These are phyloP conservation scores for Paracoccidioides lutzii DNA, from an alignment of 2,329 filamentous ascomycete species.

Conservation along the genomic window DNA sequence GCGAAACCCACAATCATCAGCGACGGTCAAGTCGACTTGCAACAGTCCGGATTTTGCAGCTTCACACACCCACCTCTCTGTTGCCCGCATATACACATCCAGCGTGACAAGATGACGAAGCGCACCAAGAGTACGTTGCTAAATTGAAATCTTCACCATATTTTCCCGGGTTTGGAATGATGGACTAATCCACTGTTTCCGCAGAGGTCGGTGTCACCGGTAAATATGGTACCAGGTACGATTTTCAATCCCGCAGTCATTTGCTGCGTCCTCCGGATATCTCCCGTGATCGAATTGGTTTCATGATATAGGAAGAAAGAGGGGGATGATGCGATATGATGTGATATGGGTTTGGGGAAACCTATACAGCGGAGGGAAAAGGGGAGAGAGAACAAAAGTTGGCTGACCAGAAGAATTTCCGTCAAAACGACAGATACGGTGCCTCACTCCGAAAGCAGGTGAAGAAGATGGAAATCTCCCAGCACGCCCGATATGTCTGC, in stretches of 20 bases:
- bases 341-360: conserved; percentile 3
- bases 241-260: conserved; percentile 11
- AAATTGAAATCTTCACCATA: conserved; percentile 4
- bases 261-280: neutral
- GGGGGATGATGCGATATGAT: conserved; percentile 3
- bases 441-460: conserved; percentile 98
- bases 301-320: conserved; percentile 6
- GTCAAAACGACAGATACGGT: conserved; percentile 60
- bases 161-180: conserved; percentile 1
- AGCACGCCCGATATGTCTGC: conserved; percentile 95
- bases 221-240: conserved; percentile 95
- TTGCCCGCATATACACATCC: conserved; percentile 9
- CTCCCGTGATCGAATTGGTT: neutral
- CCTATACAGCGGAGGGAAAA: neutral
- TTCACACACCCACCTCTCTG: conserved; percentile 9
- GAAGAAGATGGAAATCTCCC: conserved; percentile 99
- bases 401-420: conserved; percentile 17
- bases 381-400: neutral
- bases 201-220: conserved; percentile 90
- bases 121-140: conserved; percentile 61
- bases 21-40: neutral
- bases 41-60: conserved; percentile 4
- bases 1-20: conserved; percentile 12
- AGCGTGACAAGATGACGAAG: conserved; percentile 68
- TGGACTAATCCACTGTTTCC: conserved; percentile 19